Conservation (phyloP, 352 stramenopile species). For the Globisporangium emineosum region DNA sequence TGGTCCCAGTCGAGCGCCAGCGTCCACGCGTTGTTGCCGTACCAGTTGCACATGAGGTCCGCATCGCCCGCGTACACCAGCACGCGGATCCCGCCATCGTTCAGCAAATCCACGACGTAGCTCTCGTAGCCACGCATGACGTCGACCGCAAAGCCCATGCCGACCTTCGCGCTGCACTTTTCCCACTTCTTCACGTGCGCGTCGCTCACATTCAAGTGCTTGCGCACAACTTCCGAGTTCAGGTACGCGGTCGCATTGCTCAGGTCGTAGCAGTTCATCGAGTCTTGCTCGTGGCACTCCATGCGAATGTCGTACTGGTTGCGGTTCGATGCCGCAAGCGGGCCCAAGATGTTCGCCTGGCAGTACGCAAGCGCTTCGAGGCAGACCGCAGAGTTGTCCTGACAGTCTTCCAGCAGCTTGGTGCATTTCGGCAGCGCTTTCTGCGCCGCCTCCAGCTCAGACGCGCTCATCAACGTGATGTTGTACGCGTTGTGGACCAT, state of each 20-base stretch:
- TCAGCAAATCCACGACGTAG: conserved; percentile 75
- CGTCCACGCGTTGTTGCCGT: conserved; percentile 91
- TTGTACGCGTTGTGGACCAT: conserved; percentile 77
- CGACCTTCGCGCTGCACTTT: conserved; percentile 86
- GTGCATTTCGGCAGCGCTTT: conserved; percentile 1
- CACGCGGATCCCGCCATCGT: conserved; percentile 35
- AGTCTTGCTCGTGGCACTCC: conserved; percentile 20
- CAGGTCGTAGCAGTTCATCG: conserved; percentile 29
- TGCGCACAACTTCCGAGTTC: conserved; percentile 33
- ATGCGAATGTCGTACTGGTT: conserved; percentile 71
- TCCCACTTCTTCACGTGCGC: conserved; percentile 48
- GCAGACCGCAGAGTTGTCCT: conserved; percentile 39
- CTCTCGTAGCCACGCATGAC: conserved; percentile 88
- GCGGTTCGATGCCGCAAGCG: conserved; percentile 34
- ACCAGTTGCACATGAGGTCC: conserved; percentile 94
- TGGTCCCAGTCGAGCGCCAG: conserved; percentile 18
- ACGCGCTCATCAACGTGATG: conserved; percentile 46
- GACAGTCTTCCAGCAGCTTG: conserved; percentile 30
- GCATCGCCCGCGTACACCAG: conserved; percentile 93
- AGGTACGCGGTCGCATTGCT: conserved; percentile 25
- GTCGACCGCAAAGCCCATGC: conserved; percentile 62
- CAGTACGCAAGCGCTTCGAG: conserved; percentile 7
- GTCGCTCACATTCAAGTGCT: conserved; percentile 17
- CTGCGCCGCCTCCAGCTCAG: conserved; percentile 17
- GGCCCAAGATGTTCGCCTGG: conserved; percentile 26